phyloP scores from a whole-genome alignment of 1,139 yeast species.

The Geotrichum bryndzae region DNA sequence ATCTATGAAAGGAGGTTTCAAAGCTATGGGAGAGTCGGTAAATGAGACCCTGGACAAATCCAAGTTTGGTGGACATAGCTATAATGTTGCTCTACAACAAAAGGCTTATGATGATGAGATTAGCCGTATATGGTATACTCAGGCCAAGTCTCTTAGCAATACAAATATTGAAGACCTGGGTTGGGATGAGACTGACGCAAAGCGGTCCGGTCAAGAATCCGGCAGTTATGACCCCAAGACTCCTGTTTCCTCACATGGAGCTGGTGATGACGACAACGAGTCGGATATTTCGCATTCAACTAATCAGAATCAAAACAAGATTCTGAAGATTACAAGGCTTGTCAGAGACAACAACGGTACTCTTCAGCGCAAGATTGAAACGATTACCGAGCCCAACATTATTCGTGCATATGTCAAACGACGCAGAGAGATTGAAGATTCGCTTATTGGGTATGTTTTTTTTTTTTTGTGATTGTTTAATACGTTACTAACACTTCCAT shows the following conservation, averaged over 20 bases:
- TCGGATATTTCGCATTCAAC: constrained; percentile 32
- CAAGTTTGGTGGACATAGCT: constrained; percentile 58
- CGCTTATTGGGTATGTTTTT: constrained; percentile 46
- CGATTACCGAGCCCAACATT: constrained; percentile 76
- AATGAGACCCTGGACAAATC: constrained; percentile 40
- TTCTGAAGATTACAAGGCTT: constrained; percentile 72
- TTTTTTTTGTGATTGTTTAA: neutral
- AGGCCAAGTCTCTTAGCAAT: constrained; percentile 56
- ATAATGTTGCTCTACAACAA: constrained; percentile 82
- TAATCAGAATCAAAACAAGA: constrained; percentile 35
- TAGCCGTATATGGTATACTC: constrained; percentile 84
- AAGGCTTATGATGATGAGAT: constrained; percentile 90
- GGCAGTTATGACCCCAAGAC: constrained; percentile 6
- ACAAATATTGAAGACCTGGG: constrained; percentile 30
- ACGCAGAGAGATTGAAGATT: constrained; percentile 69
- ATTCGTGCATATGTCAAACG: constrained; percentile 80
- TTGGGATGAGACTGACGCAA: constrained; percentile 37
- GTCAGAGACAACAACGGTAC: constrained; percentile 81
- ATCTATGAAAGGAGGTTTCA: constrained; percentile 92
- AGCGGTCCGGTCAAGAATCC: constrained; percentile 20
- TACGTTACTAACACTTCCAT: constrained; percentile 12
- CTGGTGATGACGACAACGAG: constrained; percentile 38
- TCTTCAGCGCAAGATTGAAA: constrained; percentile 73
- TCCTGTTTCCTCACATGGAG: constrained; percentile 16
- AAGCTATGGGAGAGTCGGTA: constrained; percentile 51